These are phyloP conservation scores for Kodamaea alishanica DNA, from an alignment of 1,139 yeast species.

Conservation along the genomic window DNA sequence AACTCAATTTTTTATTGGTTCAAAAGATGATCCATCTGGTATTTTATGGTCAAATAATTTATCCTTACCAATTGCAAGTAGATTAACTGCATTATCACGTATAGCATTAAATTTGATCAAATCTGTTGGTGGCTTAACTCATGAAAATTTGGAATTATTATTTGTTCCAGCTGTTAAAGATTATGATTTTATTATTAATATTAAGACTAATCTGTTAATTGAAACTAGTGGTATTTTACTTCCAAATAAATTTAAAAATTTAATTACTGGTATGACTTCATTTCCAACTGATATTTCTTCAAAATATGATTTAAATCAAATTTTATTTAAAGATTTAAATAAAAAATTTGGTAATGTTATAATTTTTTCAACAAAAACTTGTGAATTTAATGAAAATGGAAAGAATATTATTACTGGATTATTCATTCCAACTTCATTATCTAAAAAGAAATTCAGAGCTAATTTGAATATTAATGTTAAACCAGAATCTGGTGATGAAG, in stretches of 20 bases:
- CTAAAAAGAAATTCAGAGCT: conserved; percentile 68
- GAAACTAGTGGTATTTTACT: conserved; percentile 56
- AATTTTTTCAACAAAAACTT: conserved; percentile 56
- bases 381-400: conserved; percentile 48
- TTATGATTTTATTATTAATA: conserved; percentile 71
- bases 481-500: conserved; percentile 54
- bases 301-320: conserved; percentile 55
- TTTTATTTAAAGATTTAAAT: conserved; percentile 52
- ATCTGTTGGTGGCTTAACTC: conserved; percentile 36
- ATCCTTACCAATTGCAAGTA: conserved; percentile 75
- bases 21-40: conserved; percentile 81
- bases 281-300: conserved; percentile 45
- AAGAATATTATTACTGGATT: conserved; percentile 70
- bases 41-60: conserved; percentile 72
- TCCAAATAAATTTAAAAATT: conserved; percentile 59
- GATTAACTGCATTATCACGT: conserved; percentile 83
- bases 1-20: conserved; percentile 77
- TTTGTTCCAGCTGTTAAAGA: conserved; percentile 82
- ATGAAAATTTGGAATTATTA: conserved; percentile 49
- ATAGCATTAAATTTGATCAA: conserved; percentile 61
- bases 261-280: conserved; percentile 37
- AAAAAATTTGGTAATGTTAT: conserved; percentile 53
- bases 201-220: conserved; percentile 45
- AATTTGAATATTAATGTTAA: conserved; percentile 72
- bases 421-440: conserved; percentile 62